A percentile compares a stretch with the other conserved stretches of the same genome.
phyloP scores from a whole-genome alignment of 1,284 basidiomycete species.

The Pseudomicrostroma phylloplanum region DNA sequence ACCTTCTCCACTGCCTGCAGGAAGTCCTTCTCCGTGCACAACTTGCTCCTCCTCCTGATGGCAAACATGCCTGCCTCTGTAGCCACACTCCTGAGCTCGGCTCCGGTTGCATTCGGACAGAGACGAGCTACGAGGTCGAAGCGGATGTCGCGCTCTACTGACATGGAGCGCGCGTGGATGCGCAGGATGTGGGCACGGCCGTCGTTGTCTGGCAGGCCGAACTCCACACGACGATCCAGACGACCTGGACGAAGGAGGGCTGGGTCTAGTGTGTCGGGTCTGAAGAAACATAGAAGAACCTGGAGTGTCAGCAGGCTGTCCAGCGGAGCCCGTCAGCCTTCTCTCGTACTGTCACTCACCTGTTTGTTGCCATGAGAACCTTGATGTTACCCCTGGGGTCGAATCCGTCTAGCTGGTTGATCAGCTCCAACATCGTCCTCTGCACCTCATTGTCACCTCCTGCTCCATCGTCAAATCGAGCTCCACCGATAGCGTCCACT shows the following conservation, averaged over 20 bases:
- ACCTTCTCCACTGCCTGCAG: constrained; percentile 97
- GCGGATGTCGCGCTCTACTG: constrained; percentile 90
- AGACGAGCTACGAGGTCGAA: constrained; percentile 94
- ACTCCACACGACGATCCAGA: constrained; percentile 91
- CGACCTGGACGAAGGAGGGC: constrained; percentile 92
- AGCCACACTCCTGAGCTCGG: constrained; percentile 89
- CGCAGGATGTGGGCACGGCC: constrained; percentile 93
- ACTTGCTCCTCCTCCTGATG: constrained; percentile 90
- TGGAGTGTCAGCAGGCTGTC: background rate
- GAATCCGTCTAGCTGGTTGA: constrained; percentile 98
- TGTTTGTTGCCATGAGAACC: constrained; percentile 98
- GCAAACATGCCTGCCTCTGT: constrained; percentile 99
- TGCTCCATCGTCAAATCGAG: constrained; percentile 97
- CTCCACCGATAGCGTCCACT: constrained; percentile 89
- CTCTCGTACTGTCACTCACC: constrained; percentile 54
- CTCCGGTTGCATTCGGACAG: constrained; percentile 96
- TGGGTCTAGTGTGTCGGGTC: constrained; percentile 96
- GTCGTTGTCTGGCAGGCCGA: constrained; percentile 88
- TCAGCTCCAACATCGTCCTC: constrained; percentile 98
- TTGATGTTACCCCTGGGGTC: constrained; percentile 98
- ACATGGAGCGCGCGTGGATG: constrained; percentile 95
- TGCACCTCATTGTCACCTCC: constrained; percentile 99
- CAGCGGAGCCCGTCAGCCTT: background rate
- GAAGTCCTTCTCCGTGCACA: constrained; percentile 95
- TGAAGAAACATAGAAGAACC: constrained; percentile 46